Conservation (phyloP, 2,329 filamentous ascomycete genomes). For the Phialemoniopsis sp. region DNA sequence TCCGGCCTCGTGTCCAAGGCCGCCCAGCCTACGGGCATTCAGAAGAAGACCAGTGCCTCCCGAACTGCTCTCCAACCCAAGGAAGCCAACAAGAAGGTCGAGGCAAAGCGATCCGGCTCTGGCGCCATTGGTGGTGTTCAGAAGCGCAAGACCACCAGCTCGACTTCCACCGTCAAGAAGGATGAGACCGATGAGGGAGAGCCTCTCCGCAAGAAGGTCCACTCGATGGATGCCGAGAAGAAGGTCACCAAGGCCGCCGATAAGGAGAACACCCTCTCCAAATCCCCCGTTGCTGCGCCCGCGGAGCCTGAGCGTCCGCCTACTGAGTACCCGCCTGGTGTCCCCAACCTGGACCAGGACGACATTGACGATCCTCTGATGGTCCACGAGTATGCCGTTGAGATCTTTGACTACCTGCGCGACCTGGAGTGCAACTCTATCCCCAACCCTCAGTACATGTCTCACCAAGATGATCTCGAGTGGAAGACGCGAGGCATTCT, state of each 20-base stretch:
- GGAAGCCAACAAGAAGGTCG: conserved; percentile 54
- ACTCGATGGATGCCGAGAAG: conserved; percentile 50
- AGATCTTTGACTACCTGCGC: conserved; percentile 94
- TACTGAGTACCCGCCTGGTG: conserved; percentile 17
- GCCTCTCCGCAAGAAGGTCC: conserved; percentile 62
- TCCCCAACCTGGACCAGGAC: conserved; percentile 74
- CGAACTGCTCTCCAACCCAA: conserved; percentile 44
- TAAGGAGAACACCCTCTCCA: conserved; percentile 23
- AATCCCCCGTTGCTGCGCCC: conserved; percentile 13
- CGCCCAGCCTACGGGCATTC: conserved; percentile 74
- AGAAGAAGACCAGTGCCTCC: conserved; percentile 66
- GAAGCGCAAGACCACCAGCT: conserved; percentile 59
- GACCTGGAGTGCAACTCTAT: conserved; percentile 75
- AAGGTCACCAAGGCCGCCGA: conserved; percentile 32
- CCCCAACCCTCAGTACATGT: conserved; percentile 93
- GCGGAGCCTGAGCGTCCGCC: conserved; percentile 15
- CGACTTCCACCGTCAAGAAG: conserved; percentile 53
- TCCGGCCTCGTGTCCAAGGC: conserved; percentile 73
- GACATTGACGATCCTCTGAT: conserved; percentile 92
- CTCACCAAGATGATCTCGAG: conserved; percentile 88
- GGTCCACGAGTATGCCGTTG: conserved; percentile 94
- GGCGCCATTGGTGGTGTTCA: conserved; percentile 58
- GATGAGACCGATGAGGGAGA: conserved; percentile 61
- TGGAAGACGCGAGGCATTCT: conserved; percentile 99
- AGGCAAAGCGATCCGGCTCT: conserved; percentile 68